Conservation (phyloP, 768 basidiomycete genomes). For the Chalciporus piperatus region DNA sequence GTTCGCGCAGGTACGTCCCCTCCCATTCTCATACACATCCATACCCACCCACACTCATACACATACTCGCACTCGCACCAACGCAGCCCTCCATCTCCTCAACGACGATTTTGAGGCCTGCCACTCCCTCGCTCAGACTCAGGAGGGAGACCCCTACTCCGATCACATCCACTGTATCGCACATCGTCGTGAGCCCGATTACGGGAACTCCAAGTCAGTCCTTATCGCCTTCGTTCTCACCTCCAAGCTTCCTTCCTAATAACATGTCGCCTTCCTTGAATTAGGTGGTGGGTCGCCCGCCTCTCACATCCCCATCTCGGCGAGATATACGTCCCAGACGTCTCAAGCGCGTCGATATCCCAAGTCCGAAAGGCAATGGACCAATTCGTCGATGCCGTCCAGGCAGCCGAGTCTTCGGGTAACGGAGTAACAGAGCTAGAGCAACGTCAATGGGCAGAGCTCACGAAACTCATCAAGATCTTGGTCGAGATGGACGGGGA, state of each 20-base stretch:
- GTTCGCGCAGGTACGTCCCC: constrained; percentile 11
- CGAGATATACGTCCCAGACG: constrained; percentile 15
- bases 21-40: not conserved
- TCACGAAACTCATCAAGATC: constrained; percentile 17
- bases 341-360: constrained; percentile 1
- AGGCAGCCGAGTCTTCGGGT: constrained; percentile 10
- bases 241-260: no score
- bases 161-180: constrained; percentile 23
- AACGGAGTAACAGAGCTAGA: constrained; percentile 14
- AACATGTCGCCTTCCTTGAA: no score
- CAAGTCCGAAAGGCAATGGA: constrained; percentile 7
- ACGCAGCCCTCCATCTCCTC: constrained; percentile 17
- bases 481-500: constrained; percentile 10
- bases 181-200: constrained; percentile 25
- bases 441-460: constrained; percentile 17
- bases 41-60: not conserved
- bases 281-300: constrained; percentile 17
- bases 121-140: constrained; percentile 19
- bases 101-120: constrained; percentile 19
- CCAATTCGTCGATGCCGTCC: constrained; percentile 12
- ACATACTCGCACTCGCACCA: not conserved
- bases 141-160: constrained; percentile 19
- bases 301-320: constrained; percentile 15
- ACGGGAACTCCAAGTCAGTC: constrained; percentile 14
- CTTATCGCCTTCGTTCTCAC: no score